Evolutionary conservation across 495 filamentous ascomycete genomes (phyloP), one percentile per base, ranked within the genome.

Genomic region (Podospora australis): DNA sequence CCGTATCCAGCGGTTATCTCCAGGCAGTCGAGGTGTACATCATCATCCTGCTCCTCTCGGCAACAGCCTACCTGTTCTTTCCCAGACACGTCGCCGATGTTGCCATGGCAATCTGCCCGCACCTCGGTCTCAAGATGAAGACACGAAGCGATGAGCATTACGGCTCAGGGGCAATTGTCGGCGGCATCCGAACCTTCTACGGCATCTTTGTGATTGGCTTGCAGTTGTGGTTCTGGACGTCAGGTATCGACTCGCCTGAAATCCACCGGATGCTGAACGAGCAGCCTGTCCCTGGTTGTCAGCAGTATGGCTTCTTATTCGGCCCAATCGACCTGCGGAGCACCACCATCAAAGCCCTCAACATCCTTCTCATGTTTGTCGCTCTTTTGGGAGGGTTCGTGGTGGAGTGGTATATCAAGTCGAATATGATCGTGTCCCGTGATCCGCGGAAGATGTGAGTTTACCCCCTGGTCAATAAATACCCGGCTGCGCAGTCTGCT

Each of bases 151-250:
- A 36, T 16, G 49, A 39, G 2, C 13, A 36, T 36, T 40, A 50
- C n/a, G 32, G 32, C 2, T 7, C 6, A 10, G 30, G 30, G 32
- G 9, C 19, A 3, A 17, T 16, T 24, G 21, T 54, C 1, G 38
- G 9, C 0, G 29, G 35, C 0, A 19, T 30, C 8, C 46, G 59
- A 11, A 59, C 38, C 24, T 39, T 59, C 3, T 34, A 66, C 0
- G 39, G 66, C 20, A 29, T 67, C 2, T 42, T 66, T 11, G 58
- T 63, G 0, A 34, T 66, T 8, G 45, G 58, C 0, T 55, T 67
- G 36, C 59, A 70, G 49, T 25, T 70, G 1, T 74, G 69, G 67
- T 71, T 72, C 39, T 72, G 69, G 69, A 44, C 35, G 1, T 25
- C 48, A 0, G 63, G 58, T 0, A 47, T 63, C 1, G 48, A 55